These are phyloP conservation scores for Peziza echinospora DNA, from an alignment of 495 filamentous ascomycete genomes.

Conservation along the genomic window DNA sequence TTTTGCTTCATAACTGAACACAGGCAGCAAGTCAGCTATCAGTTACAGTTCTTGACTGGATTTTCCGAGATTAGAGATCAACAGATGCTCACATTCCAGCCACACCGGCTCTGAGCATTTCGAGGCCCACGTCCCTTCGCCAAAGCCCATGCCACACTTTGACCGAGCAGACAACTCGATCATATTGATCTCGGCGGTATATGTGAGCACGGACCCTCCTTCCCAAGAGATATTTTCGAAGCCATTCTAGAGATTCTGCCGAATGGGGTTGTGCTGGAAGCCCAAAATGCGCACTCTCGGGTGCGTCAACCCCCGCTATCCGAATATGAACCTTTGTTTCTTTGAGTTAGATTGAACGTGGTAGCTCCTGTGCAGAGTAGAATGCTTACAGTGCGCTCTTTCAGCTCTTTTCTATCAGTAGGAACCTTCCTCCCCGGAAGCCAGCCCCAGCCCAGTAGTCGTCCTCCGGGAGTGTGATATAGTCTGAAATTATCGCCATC, in stretches of 20 bases:
- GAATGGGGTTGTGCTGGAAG: conserved; percentile 64
- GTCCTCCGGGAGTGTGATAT: conserved; percentile 81
- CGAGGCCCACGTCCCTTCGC: conserved; percentile 60
- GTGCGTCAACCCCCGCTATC: conserved; percentile 79
- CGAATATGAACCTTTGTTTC: conserved; percentile 51
- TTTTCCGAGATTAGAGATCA: no score
- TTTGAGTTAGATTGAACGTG: no score
- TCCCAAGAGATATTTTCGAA: conserved; percentile 47
- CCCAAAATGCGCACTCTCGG: conserved; percentile 82
- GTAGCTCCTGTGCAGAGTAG: background rate
- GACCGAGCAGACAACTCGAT: conserved; percentile 69
- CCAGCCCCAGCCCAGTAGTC: conserved; percentile 80
- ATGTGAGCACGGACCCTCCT: conserved; percentile 60
- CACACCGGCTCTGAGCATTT: conserved; percentile 65
- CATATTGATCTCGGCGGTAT: conserved; percentile 75
- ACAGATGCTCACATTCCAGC: conserved; percentile 82
- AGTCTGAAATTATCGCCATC: conserved; percentile 89
- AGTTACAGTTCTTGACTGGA: no score
- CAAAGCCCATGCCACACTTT: conserved; percentile 42
- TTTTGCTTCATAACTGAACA: background rate
- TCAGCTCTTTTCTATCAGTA: conserved; percentile 39
- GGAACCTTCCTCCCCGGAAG: conserved; percentile 53
- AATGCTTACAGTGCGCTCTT: conserved; percentile 48
- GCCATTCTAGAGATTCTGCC: conserved; percentile 56
- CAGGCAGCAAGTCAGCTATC: background rate